phyloP scores from a whole-genome alignment of 1,139 yeast genomes.

The Candida freyschussii region DNA sequence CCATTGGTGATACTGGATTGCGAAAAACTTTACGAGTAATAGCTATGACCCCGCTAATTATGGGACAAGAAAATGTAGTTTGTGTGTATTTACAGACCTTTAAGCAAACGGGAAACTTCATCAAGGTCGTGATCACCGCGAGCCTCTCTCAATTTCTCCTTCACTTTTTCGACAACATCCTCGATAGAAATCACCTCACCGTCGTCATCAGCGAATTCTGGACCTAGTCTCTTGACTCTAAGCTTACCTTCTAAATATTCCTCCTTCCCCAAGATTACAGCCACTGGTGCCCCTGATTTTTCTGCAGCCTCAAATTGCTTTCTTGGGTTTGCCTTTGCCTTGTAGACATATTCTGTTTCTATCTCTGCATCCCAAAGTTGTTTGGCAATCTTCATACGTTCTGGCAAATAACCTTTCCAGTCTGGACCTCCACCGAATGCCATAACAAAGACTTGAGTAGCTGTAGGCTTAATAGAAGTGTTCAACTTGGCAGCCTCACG shows the following conservation, averaged over 20 bases:
- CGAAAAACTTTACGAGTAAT: conserved; percentile 1
- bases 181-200: conserved; percentile 72
- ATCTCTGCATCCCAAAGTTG: conserved; percentile 83
- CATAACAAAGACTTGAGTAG: conserved; percentile 92
- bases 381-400: conserved; percentile 83
- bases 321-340: conserved; percentile 87
- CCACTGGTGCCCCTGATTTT: conserved; percentile 84
- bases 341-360: conserved; percentile 86
- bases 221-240: conserved; percentile 83
- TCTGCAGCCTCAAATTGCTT: conserved; percentile 98
- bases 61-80: not conserved
- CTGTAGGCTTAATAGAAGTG: conserved; percentile 60
- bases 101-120: conserved; percentile 56
- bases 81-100: conserved; percentile 39
- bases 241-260: conserved; percentile 74
- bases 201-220: conserved; percentile 82
- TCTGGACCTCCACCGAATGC: conserved; percentile 98
- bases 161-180: conserved; percentile 52
- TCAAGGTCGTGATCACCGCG: conserved; percentile 38
- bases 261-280: conserved; percentile 92
- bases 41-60: not conserved
- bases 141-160: conserved; percentile 43
- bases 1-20: conserved; percentile 22
- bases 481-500: conserved; percentile 54
- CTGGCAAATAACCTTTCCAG: conserved; percentile 88